phyloP scores from a whole-genome alignment of 2,329 filamentous ascomycete species.

The Xylaria sp. region DNA sequence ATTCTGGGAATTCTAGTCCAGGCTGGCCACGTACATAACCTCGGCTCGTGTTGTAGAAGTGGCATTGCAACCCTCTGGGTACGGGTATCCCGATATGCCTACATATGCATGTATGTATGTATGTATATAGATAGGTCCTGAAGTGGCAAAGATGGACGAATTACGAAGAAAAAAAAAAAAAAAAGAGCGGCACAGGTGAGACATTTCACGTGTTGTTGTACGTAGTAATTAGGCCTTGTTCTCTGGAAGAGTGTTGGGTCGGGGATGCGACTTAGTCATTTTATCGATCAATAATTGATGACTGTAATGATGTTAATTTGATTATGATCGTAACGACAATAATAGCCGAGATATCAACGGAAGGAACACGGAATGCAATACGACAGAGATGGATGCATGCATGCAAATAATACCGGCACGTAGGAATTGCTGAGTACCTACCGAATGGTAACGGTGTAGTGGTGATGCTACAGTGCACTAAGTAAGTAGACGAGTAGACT shows the following conservation, averaged over 20 bases:
- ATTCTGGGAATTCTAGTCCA: background rate
- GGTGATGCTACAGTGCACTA: too few species aligned
- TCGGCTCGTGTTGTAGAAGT: background rate
- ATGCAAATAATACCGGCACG: slow-evolving; percentile 2
- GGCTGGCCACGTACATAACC: background rate
- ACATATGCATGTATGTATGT: background rate
- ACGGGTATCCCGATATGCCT: slow-evolving; percentile 2
- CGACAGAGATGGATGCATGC: too few species aligned
- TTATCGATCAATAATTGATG: slow-evolving; percentile 1
- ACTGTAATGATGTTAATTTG: background rate
- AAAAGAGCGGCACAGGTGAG: background rate
- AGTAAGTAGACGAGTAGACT: too few species aligned
- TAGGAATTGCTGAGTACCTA: background rate
- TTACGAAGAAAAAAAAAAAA: background rate
- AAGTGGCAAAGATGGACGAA: background rate
- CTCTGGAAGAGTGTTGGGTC: too few species aligned
- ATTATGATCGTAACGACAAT: slow-evolving; percentile 11
- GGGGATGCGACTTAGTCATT: background rate
- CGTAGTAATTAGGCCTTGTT: too few species aligned
- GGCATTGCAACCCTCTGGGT: slow-evolving; percentile 2
- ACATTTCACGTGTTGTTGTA: background rate
- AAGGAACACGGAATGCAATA: slow-evolving; percentile 5
- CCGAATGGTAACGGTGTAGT: too few species aligned
- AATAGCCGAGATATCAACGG: slow-evolving; percentile 17
- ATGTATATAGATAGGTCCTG: background rate